These are phyloP conservation scores for Gaeumannomyces tritici DNA, from an alignment of 2,329 filamentous ascomycete genomes.

Conservation along the genomic window DNA sequence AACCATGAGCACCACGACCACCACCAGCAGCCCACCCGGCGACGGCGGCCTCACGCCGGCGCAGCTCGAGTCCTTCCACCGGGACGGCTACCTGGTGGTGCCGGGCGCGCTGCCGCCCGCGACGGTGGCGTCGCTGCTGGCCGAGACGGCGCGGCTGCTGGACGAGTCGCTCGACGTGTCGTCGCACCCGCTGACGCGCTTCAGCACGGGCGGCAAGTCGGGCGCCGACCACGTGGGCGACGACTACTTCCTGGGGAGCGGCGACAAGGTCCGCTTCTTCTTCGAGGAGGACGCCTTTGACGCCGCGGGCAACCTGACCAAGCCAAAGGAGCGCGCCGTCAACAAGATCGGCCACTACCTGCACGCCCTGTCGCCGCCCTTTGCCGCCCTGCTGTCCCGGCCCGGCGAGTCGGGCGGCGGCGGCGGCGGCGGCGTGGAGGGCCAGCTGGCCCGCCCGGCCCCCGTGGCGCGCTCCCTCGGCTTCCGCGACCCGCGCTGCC, in stretches of 20 bases:
- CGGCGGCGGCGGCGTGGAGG: constrained; percentile 13
- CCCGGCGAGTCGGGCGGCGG: constrained; percentile 9
- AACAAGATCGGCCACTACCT: constrained; percentile 83
- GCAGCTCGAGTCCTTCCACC: constrained; percentile 64
- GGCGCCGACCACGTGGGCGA: constrained; percentile 72
- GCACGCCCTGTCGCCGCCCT: constrained; percentile 58
- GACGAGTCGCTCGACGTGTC: constrained; percentile 60
- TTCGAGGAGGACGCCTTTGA: constrained; percentile 92
- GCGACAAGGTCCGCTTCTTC: constrained; percentile 92
- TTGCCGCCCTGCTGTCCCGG: constrained; percentile 47
- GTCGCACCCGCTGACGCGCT: constrained; percentile 85
- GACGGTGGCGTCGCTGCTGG: constrained; percentile 59
- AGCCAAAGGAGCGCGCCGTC: constrained; percentile 75
- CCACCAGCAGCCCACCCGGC: neutral
- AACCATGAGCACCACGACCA: neutral
- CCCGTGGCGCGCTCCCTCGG: constrained; percentile 63
- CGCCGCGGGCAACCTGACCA: constrained; percentile 50
- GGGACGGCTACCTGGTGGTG: constrained; percentile 85
- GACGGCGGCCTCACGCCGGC: constrained; percentile 46
- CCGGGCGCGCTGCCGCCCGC: constrained; percentile 60
- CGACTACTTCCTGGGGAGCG: constrained; percentile 83
- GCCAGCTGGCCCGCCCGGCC: constrained; percentile 31
- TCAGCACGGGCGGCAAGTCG: constrained; percentile 71
- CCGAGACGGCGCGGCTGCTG: constrained; percentile 67
- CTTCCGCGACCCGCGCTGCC: constrained; percentile 63